A percentile compares a stretch with the other conserved stretches of the same genome.
Evolutionary conservation across 2,329 filamentous ascomycete species (phyloP).

Genomic region (Nemania diffusa): DNA sequence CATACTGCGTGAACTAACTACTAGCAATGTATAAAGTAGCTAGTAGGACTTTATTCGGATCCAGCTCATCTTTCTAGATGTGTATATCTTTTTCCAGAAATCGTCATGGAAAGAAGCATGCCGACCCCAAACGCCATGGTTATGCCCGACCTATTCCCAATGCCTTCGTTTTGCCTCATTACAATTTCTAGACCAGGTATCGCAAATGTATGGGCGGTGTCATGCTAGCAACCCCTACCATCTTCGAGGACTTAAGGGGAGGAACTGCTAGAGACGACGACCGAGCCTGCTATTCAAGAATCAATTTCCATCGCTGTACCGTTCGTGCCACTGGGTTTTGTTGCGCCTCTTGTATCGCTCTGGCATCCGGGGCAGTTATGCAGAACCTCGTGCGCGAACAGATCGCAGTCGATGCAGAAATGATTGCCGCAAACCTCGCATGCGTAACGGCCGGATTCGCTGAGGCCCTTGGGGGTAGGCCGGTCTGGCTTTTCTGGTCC

Average conservation of each 20-base stretch:
- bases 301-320: conserved; percentile 60
- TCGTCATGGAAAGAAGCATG: neutral
- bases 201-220: neutral
- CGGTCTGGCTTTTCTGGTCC: conserved; percentile 35
- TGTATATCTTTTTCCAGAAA: conserved; percentile 3
- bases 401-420: conserved; percentile 98
- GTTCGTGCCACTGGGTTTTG: conserved; percentile 42
- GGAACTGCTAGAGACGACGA: neutral
- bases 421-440: conserved; percentile 88
- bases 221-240: neutral
- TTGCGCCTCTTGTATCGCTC: conserved; percentile 56
- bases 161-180: conserved; percentile 20
- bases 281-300: conserved; percentile 38
- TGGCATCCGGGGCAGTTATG: conserved; percentile 96
- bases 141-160: conserved; percentile 27
- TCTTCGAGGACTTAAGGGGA: neutral
- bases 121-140: conserved; percentile 22
- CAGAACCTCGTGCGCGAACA: conserved; percentile 92
- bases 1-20: neutral
- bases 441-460: conserved; percentile 87
- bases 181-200: conserved; percentile 8
- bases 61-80: conserved; percentile 4
- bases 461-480: conserved; percentile 69
- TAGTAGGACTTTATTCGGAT: neutral
- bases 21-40: neutral